A percentile compares a stretch with the other conserved stretches of the same genome.
Evolutionary conservation across 108 stramenopile genomes (phyloP).

Genomic region (Discostella pseudostelligera): DNA sequence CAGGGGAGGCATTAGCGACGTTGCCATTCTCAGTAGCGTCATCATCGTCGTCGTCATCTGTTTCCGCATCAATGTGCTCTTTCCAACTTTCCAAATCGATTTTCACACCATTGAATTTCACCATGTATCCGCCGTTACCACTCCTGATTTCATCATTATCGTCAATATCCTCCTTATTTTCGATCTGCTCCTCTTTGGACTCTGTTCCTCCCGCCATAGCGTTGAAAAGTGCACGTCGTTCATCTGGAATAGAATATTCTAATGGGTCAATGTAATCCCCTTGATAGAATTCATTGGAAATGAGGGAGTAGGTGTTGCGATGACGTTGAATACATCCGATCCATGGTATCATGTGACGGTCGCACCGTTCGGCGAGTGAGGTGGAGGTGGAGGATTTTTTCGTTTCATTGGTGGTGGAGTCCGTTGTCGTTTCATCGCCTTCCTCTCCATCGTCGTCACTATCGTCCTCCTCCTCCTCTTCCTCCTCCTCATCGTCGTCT

Average conservation of each 20-base stretch:
- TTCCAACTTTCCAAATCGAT: slow-evolving; percentile 47
- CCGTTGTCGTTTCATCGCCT: slow-evolving; percentile 4
- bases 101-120: slow-evolving; percentile 32
- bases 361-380: slow-evolving; percentile 52
- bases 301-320: slow-evolving; percentile 67
- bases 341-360: slow-evolving; percentile 77
- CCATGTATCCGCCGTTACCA: slow-evolving; percentile 8
- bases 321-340: slow-evolving; percentile 61
- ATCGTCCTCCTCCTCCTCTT: slow-evolving; percentile 42
- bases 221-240: slow-evolving; percentile 5
- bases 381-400: slow-evolving; percentile 5
- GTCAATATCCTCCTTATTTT: not conserved
- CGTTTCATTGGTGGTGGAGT: slow-evolving; percentile 3
- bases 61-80: slow-evolving; percentile 50
- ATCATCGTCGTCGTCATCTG: slow-evolving; percentile 19
- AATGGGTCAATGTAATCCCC: slow-evolving; percentile 52
- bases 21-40: slow-evolving; percentile 4
- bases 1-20: not conserved
- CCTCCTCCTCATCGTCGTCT: slow-evolving; percentile 20
- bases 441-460: slow-evolving; percentile 24
- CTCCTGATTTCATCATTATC: not conserved
- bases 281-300: slow-evolving; percentile 58
- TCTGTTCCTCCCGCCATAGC: not conserved
- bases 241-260: slow-evolving; percentile 35
- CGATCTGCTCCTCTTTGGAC: not conserved